These are phyloP conservation scores for Trichoderma oligosporum DNA, from an alignment of 2,329 filamentous ascomycete genomes.

Conservation along the genomic window DNA sequence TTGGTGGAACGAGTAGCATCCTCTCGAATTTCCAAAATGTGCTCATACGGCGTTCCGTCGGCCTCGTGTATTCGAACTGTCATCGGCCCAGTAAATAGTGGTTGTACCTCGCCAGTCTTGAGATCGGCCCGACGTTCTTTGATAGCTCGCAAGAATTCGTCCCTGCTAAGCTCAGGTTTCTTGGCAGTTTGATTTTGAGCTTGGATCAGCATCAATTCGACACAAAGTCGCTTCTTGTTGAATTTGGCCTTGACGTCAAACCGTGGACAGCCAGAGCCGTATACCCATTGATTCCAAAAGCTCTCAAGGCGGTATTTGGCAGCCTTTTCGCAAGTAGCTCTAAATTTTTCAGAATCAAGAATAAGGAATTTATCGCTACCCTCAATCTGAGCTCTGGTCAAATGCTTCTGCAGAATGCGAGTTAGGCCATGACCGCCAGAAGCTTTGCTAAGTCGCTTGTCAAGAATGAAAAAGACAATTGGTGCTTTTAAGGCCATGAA, in stretches of 20 bases:
- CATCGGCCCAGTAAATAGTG: constrained; percentile 93
- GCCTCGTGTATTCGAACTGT: constrained; percentile 97
- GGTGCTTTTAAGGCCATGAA: constrained; percentile 90
- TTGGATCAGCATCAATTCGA: constrained; percentile 87
- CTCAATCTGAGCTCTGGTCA: constrained; percentile 75
- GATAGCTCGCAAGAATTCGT: constrained; percentile 77
- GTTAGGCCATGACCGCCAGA: constrained; percentile 76
- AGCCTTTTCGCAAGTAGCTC: constrained; percentile 80
- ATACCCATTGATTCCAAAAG: constrained; percentile 93
- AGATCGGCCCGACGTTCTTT: constrained; percentile 73
- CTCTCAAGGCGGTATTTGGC: constrained; percentile 81
- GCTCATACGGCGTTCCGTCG: constrained; percentile 95
- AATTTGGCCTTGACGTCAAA: constrained; percentile 86
- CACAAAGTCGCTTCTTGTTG: constrained; percentile 95
- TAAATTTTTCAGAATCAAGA: constrained; percentile 71
- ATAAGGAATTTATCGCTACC: constrained; percentile 63
- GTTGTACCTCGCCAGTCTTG: constrained; percentile 64
- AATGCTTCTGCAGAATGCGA: constrained; percentile 79
- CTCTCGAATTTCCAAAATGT: constrained; percentile 93
- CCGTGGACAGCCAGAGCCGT: constrained; percentile 80
- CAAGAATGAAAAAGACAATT: constrained; percentile 87
- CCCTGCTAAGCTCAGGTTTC: constrained; percentile 56
- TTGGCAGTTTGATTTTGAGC: constrained; percentile 51
- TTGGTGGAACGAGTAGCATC: constrained; percentile 68
- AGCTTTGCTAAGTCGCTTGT: constrained; percentile 84